Percentiles rank a stretch among this genome's conserved stretches.
Evolutionary conservation across 164 flowering plant species (phyloP).

Genomic region (Kalanchoe fedtschenkoi): DNA sequence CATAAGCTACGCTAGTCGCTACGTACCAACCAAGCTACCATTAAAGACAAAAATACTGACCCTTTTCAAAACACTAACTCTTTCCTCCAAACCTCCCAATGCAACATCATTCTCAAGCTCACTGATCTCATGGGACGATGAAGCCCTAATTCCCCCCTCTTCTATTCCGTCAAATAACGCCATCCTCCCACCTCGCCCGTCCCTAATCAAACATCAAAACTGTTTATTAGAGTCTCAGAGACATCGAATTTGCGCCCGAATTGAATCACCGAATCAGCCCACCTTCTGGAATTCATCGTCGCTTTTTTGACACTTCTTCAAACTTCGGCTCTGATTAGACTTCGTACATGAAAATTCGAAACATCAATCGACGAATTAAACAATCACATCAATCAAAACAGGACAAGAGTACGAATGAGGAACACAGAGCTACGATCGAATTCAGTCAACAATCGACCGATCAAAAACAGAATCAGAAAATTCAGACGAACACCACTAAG

Average conservation of each 20-base stretch:
- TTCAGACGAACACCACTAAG: background rate
- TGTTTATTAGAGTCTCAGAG: background rate
- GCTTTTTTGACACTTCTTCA: background rate
- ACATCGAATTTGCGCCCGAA: background rate
- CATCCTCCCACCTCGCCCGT: slow-evolving; percentile 37
- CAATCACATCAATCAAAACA: too few species aligned
- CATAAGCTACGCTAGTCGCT: too few species aligned
- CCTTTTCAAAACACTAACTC: slow-evolving; percentile 66
- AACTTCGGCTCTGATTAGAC: background rate
- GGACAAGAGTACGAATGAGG: too few species aligned
- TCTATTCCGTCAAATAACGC: slow-evolving; percentile 91
- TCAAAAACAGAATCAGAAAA: background rate
- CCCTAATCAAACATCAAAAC: slow-evolving; percentile 34
- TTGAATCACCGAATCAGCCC: background rate
- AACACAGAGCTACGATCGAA: too few species aligned
- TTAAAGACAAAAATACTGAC: slow-evolving; percentile 26
- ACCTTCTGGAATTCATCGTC: slow-evolving; percentile 3
- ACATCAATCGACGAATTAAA: background rate
- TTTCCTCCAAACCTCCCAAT: slow-evolving; percentile 59
- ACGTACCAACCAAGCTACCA: background rate
- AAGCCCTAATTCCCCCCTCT: slow-evolving; percentile 87
- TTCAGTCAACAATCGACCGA: background rate
- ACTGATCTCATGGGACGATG: slow-evolving; percentile 70
- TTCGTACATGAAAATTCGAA: background rate
- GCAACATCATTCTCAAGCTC: slow-evolving; percentile 63